Base-by-base conservation (phyloP, 768 basidiomycete species). In the Gloeopeniophorella convolvens region DNA sequence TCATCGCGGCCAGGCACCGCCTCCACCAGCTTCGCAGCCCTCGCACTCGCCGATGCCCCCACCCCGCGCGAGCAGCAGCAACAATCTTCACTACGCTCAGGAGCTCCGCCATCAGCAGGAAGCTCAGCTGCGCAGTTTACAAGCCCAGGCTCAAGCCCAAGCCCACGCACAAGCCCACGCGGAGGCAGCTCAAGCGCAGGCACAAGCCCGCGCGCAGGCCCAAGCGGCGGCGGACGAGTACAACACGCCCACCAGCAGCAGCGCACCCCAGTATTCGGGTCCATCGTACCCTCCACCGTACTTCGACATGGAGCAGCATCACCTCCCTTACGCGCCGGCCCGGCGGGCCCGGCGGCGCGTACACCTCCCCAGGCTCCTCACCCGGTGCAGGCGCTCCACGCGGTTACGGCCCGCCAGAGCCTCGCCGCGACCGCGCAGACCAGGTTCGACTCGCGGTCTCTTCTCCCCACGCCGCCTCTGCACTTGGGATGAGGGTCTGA, bases 11-110 rank as follows among this genome's bases (percentile, higher is more conserved):
- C 64, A 37, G 31, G 24, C 51, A 66, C 65, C 31, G 64, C 66
- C 40, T 62, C 64, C 42, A 62, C 66, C 51, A 63, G 64, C 55
- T 63, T 67, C 66, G 61, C 63, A 59, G 59, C 63, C 45, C 66
- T 67, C 64, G 66, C 63, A 56, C 71, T 79, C 73, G 69, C 72
- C 71, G 78, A 79, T 69, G 65, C 51, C 41, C 9, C 44, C 40
- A 18, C 26, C n/a, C 18, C 53, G 49, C 32, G 34, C 60, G 51
- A 53, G 43, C 51, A 53, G 51, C 16, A 48, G 37, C 50, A 41
- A 27, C 52, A 46, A 57, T 54, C 52, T 60, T 24, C 64, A 65
- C 44, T 78, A 78, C 69, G 73, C 74, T 59, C 72, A 70, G 69
- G 73, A 72, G 54, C 71, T 76, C 57, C 70, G 68, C 30, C 66